Evolutionary conservation across 2,329 filamentous ascomycete genomes (phyloP), one percentile per base, ranked within the genome.

Genomic region (Xylariales sp.): DNA sequence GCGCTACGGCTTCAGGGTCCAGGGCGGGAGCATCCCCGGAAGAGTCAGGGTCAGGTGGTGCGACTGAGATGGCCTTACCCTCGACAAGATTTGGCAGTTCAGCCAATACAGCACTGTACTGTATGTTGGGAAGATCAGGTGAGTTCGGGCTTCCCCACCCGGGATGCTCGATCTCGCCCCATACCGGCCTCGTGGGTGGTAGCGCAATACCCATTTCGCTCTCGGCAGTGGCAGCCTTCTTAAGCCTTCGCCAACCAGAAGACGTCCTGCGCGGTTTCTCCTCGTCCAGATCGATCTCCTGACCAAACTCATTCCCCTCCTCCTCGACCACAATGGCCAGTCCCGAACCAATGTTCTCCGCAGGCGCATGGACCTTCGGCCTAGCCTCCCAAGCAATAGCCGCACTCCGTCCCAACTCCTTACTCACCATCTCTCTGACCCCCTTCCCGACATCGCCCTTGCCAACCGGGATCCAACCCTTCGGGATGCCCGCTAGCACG

Each of bases 11-110:
- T 22, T 82, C 76, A 9, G 78, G 70, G 52, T 90, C 83, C 2
- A 86, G 75, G 16, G 72, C 56, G 12, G 64, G 66, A 7, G 65
- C 63, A 3, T 62, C 61, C 14, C 56, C 53, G 25, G 54, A 53
- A 14, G 66, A 68, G 24, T 55, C 61, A 25, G 60, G 67, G 48
- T 66, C 70, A 1, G 71, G 69, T 21, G 83, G 88, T 1, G 86
- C 88, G 27, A 95, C 75, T 0, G 87, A 89, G n/a, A 96, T 80
- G 1, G 89, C 91, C 61, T 91, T 91, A 8, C 88, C 91, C 67
- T 97, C 91, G 48, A 97, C 86, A 20, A 97, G 73, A 57, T 94
- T 84, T 1, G 90, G 88, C 18, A 98, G 72, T 62, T 97, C 91
- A 27, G 77, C 74, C 14, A 96, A 72, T 18, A 98, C 88, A 2